Conservation (phyloP, 2,329 filamentous ascomycete species). For the Sporothrix humicola region DNA sequence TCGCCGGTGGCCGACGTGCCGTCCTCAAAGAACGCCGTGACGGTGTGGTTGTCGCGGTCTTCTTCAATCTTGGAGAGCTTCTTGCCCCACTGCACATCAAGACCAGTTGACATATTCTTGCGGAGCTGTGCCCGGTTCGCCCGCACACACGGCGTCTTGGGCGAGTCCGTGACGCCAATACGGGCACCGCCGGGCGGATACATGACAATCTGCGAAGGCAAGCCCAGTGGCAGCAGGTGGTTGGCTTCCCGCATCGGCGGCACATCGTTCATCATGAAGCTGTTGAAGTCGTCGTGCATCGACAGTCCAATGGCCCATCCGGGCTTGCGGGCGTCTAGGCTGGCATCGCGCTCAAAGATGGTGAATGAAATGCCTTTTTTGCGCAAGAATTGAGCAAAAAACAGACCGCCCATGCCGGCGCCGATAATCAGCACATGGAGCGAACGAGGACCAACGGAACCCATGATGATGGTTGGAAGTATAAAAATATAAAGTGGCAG, state of each 20-base stretch:
- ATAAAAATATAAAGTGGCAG: background rate
- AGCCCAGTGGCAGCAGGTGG: constrained; percentile 40
- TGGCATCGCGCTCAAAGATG: constrained; percentile 49
- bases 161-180: constrained; percentile 40
- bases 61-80: constrained; percentile 46
- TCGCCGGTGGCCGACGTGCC: constrained; percentile 50
- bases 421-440: constrained; percentile 49
- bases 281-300: constrained; percentile 39
- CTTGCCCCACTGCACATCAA: constrained; percentile 50
- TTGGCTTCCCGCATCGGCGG: constrained; percentile 37
- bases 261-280: constrained; percentile 39
- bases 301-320: constrained; percentile 46
- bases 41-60: constrained; percentile 41
- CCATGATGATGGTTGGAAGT: background rate
- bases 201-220: constrained; percentile 40
- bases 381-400: constrained; percentile 49
- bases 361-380: constrained; percentile 45
- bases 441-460: background rate
- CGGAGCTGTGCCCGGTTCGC: constrained; percentile 43
- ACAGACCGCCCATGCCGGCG: constrained; percentile 51
- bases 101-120: constrained; percentile 40
- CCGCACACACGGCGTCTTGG: constrained; percentile 43
- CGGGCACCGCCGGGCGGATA: constrained; percentile 34
- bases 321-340: constrained; percentile 37
- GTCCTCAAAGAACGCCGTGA: constrained; percentile 53